Base-by-base conservation (phyloP, 805 yeast genomes). In the Starmerella sp. region DNA sequence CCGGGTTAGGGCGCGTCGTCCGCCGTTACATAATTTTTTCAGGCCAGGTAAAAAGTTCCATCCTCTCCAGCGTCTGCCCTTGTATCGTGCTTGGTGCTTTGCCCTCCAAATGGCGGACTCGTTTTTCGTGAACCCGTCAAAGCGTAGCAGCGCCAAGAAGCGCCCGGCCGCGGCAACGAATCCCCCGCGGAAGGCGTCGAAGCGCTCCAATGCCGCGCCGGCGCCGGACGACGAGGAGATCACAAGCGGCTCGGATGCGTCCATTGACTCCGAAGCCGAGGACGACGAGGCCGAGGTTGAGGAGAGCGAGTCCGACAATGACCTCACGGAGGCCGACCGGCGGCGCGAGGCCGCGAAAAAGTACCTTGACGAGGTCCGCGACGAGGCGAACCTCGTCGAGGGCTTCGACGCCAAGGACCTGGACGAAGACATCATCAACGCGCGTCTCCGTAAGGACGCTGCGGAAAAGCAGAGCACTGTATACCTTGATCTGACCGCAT, bases 301-400 rank as follows among this genome's bases (percentile, higher is more conserved):
- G n/a, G 85, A 82, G 61, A 79, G 77, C 14, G 81, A 84, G 13
- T 91, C 84, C 35, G 98, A 91, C 30, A 76, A 75, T 15, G 97
- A 91, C 69, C 46, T 42, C 32, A 79, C 80, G 48, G 95, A 90
- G 8, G 95, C 96, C 0, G 98, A 93, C 65, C 89, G 87, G 70
- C 80, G 98, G 70, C 80, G 98, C 71, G 76, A 97, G 65, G 75
- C 93, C 57, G 97, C 97, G 15, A 89, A 89, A 69, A 93, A 90
- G 69, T 93, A 93, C 69, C 73, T 93, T 59, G 89, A 84, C 47
- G 85, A 84, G 65, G 71, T 93, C 64, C 46, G 46, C 34, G 34
- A 22, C 34, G 81, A 85, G 66, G 71, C 73, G 4, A 87, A 84
- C 58, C 57, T 68, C 13, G 67, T 53, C 14, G 64, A 58, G 6